Evolutionary conservation across 306 rosid genomes (phyloP).

Genomic region (Pyrus betulifolia): DNA sequence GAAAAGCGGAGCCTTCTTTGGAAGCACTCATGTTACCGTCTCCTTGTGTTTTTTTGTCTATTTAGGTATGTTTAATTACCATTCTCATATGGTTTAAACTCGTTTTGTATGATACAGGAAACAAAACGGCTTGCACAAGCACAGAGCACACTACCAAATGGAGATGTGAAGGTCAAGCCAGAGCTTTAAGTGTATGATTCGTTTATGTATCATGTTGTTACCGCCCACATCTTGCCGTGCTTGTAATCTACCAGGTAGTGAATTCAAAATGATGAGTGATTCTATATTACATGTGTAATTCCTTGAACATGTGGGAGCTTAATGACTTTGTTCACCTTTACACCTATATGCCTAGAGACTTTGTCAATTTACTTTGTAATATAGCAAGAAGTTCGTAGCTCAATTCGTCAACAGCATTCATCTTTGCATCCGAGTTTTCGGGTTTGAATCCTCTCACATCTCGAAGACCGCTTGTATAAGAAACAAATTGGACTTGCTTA

Average conservation of each 20-base stretch:
- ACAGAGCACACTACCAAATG: conserved; percentile 66
- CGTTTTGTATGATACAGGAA: conserved; percentile 47
- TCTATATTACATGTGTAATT: not conserved
- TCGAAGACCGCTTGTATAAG: not conserved
- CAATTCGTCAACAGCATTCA: no score
- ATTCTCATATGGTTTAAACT: not conserved
- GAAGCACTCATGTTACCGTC: not conserved
- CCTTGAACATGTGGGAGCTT: not conserved
- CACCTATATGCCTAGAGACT: no score
- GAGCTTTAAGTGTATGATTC: conserved; percentile 37
- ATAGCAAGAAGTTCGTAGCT: not conserved
- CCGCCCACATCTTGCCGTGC: not conserved
- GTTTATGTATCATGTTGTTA: conserved; percentile 6
- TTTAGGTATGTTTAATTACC: not conserved
- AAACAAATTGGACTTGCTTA: not conserved
- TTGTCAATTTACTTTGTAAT: no score
- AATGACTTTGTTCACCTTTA: not conserved
- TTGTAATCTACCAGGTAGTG: not conserved
- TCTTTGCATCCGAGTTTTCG: not conserved
- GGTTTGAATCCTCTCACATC: not conserved
- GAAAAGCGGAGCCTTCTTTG: no score
- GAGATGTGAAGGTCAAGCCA: conserved; percentile 68
- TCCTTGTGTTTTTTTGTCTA: not conserved
- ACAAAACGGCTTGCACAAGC: conserved; percentile 67
- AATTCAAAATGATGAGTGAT: not conserved